These are phyloP conservation scores for Lecanosticta acicola DNA, from an alignment of 2,329 filamentous ascomycete genomes.

Conservation along the genomic window DNA sequence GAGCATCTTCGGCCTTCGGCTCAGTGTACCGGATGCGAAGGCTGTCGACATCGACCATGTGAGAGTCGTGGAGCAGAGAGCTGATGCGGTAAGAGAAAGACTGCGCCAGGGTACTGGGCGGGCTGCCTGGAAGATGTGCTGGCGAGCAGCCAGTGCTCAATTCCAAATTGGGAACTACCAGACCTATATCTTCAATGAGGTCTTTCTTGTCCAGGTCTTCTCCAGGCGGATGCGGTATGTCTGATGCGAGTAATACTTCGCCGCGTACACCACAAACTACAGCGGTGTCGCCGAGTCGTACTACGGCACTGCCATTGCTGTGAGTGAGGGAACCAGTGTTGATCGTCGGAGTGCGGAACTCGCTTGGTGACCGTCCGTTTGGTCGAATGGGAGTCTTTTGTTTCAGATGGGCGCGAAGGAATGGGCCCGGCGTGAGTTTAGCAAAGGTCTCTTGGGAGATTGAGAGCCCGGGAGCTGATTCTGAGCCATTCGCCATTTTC, in stretches of 20 bases:
- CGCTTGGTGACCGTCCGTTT: conserved; percentile 68
- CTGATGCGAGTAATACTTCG: conserved; percentile 70
- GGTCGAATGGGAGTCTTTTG: conserved; percentile 63
- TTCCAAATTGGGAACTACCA: conserved; percentile 91
- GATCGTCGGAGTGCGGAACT: conserved; percentile 66
- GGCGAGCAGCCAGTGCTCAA: conserved; percentile 86
- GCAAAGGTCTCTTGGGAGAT: conserved; percentile 70
- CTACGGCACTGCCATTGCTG: conserved; percentile 81
- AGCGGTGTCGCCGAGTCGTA: conserved; percentile 82
- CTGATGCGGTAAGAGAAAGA: conserved; percentile 75
- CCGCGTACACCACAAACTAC: conserved; percentile 90
- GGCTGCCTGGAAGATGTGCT: conserved; percentile 74
- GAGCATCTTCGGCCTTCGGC: conserved; percentile 44
- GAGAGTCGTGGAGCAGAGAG: conserved; percentile 66
- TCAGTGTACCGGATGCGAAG: conserved; percentile 59
- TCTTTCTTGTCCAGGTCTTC: conserved; percentile 25
- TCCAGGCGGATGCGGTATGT: conserved; percentile 60
- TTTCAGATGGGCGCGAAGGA: conserved; percentile 81
- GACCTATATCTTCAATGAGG: conserved; percentile 49
- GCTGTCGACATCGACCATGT: conserved; percentile 60
- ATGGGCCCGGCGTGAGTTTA: conserved; percentile 81
- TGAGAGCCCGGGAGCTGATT: conserved; percentile 34
- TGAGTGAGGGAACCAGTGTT: conserved; percentile 83
- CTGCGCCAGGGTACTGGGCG: conserved; percentile 75
- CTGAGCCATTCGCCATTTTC: conserved; percentile 3